phyloP scores from a whole-genome alignment of 2,329 filamentous ascomycete genomes.

The Lasiodiplodia sp. region DNA sequence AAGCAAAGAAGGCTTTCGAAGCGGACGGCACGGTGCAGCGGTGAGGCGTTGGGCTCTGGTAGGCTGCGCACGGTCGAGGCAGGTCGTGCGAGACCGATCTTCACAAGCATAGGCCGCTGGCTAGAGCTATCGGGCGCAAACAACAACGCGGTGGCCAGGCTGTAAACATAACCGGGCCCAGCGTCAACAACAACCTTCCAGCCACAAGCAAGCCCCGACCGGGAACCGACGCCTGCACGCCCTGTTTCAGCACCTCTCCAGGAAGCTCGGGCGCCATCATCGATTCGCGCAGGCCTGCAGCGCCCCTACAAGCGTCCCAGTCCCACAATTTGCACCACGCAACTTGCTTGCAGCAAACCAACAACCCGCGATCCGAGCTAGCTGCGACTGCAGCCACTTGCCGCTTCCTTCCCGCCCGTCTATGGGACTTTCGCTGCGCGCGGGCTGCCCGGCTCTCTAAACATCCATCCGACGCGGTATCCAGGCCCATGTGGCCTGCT shows the following conservation, averaged over 20 bases:
- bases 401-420: background rate
- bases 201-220: conserved; percentile 11
- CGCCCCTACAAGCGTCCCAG: conserved; percentile 7
- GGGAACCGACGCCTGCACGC: conserved; percentile 2
- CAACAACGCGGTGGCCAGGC: background rate
- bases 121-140: conserved; percentile 23
- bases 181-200: conserved; percentile 8
- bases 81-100: conserved; percentile 14
- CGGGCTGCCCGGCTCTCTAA: conserved; percentile 11
- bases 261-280: conserved; percentile 1
- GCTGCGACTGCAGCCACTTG: conserved; percentile 1
- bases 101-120: conserved; percentile 21
- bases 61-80: conserved; percentile 18
- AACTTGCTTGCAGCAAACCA: conserved; percentile 20
- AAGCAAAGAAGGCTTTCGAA: conserved; percentile 6
- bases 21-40: conserved; percentile 1
- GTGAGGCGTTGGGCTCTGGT: conserved; percentile 21
- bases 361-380: conserved; percentile 5
- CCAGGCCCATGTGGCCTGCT: conserved; percentile 27
- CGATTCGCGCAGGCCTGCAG: conserved; percentile 17
- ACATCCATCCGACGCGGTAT: conserved; percentile 15
- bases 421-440: conserved; percentile 11
- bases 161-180: conserved; percentile 22
- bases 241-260: conserved; percentile 1
- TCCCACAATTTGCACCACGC: conserved; percentile 15